A percentile compares a stretch with the other conserved stretches of the same genome.
Conservation (phyloP, 2,329 filamentous ascomycete species). For the Fusarium liriodendri region DNA sequence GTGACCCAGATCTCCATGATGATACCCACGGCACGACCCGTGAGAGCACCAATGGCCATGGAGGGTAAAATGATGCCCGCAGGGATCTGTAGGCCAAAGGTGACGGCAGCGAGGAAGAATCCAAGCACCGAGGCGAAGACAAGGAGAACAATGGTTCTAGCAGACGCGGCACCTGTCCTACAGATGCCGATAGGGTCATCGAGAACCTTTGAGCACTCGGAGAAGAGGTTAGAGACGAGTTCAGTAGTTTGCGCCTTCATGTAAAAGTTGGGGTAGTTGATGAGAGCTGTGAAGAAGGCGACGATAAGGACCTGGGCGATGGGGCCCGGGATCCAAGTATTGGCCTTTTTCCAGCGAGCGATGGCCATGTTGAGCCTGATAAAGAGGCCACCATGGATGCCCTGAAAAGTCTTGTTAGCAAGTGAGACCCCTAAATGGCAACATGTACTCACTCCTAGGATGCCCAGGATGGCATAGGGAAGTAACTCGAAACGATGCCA, state of each 20-base stretch:
- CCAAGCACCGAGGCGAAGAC: constrained; percentile 85
- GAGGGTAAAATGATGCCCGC: constrained; percentile 96
- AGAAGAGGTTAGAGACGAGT: constrained; percentile 90
- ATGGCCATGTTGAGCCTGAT: constrained; percentile 94
- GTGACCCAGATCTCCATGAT: constrained; percentile 89
- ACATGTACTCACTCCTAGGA: constrained; percentile 71
- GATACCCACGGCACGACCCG: constrained; percentile 89
- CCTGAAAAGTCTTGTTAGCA: constrained; percentile 55
- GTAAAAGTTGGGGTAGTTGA: constrained; percentile 97
- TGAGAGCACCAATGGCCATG: constrained; percentile 93
- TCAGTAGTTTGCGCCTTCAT: constrained; percentile 94
- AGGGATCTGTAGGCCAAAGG: constrained; percentile 93
- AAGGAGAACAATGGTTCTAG: constrained; percentile 84
- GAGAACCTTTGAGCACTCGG: constrained; percentile 84
- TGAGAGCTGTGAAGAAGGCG: constrained; percentile 82
- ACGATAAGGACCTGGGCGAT: constrained; percentile 84
- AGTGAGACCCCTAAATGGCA: not conserved
- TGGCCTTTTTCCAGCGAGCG: constrained; percentile 80
- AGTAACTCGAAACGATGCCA: constrained; percentile 97
- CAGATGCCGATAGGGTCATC: constrained; percentile 93
- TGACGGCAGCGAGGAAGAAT: constrained; percentile 86
- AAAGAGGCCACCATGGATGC: constrained; percentile 94
- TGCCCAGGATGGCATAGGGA: constrained; percentile 86
- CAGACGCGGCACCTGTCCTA: constrained; percentile 84
- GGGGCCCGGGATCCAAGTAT: constrained; percentile 75